phyloP scores from a whole-genome alignment of 805 yeast species.

The Lachancea thermotolerans region DNA sequence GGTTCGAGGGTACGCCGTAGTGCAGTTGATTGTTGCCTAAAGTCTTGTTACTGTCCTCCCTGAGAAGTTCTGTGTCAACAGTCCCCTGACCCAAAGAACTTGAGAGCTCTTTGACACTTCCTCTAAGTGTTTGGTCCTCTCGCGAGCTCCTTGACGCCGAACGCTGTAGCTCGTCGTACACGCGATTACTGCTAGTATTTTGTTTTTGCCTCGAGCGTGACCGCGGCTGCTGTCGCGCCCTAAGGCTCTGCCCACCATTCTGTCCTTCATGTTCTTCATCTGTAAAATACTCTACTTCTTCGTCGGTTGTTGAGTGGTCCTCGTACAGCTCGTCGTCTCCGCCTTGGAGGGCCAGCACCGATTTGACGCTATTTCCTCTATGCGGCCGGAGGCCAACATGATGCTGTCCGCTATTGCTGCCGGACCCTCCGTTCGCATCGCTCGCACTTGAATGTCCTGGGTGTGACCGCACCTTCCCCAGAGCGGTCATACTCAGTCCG shows the following conservation, averaged over 20 bases:
- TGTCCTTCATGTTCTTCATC: conserved; percentile 13
- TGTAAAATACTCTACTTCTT: conserved; percentile 38
- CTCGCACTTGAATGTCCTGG: conserved; percentile 9
- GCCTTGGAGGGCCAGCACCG: conserved; percentile 23
- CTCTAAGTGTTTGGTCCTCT: conserved; percentile 2
- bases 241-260: not conserved
- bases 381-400: conserved; percentile 22
- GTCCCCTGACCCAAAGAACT: not conserved
- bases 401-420: conserved; percentile 15
- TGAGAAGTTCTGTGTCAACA: not conserved
- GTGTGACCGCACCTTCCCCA: conserved; percentile 23
- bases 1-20: conserved; percentile 18
- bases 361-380: conserved; percentile 25
- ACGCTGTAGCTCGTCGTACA: too few species aligned
- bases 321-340: conserved; percentile 20
- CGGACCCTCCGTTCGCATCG: conserved; percentile 17
- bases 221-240: conserved; percentile 2
- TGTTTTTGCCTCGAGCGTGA: not conserved
- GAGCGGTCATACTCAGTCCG: conserved; percentile 29
- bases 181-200: too few species aligned
- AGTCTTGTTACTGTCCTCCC: conserved; percentile 5
- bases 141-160: not conserved
- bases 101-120: not conserved
- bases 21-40: conserved; percentile 11
- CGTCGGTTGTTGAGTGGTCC: conserved; percentile 28